Conservation (phyloP, 1,284 basidiomycete species). For the Tilletia walkeri region DNA sequence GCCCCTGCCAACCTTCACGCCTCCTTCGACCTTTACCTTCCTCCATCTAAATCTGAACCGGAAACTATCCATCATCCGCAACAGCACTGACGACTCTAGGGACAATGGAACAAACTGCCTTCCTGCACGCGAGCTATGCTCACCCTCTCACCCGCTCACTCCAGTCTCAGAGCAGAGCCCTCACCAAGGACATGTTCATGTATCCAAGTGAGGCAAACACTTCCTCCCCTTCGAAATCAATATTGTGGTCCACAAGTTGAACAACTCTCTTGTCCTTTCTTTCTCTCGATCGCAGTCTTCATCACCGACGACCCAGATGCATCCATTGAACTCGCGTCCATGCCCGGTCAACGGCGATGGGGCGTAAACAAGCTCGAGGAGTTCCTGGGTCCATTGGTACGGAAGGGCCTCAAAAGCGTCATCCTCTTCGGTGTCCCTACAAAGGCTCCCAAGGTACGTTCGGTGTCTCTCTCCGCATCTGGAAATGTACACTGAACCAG, state of each 20-base stretch:
- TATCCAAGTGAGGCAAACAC: constrained; percentile 40
- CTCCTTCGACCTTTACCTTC: no score
- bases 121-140: constrained; percentile 48
- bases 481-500: background rate
- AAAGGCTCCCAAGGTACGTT: constrained; percentile 72
- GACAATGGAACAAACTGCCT: constrained; percentile 24
- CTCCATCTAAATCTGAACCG: no score
- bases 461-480: background rate
- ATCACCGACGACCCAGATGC: constrained; percentile 49
- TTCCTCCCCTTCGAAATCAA: background rate
- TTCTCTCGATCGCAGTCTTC: constrained; percentile 33
- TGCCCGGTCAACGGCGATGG: constrained; percentile 64
- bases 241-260: background rate
- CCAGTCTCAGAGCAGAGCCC: constrained; percentile 39
- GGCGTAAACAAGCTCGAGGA: constrained; percentile 85
- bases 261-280: background rate
- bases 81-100: background rate
- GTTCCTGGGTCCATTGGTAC: constrained; percentile 81
- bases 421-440: constrained; percentile 96
- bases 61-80: background rate
- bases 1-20: no score
- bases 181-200: constrained; percentile 53
- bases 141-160: constrained; percentile 44
- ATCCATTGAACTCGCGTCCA: constrained; percentile 33
- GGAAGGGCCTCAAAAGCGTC: constrained; percentile 85